Evolutionary conservation across 805 yeast genomes (phyloP), one percentile per base, ranked within the genome.

Genomic region (Tetrapisispora nanseiensis): DNA sequence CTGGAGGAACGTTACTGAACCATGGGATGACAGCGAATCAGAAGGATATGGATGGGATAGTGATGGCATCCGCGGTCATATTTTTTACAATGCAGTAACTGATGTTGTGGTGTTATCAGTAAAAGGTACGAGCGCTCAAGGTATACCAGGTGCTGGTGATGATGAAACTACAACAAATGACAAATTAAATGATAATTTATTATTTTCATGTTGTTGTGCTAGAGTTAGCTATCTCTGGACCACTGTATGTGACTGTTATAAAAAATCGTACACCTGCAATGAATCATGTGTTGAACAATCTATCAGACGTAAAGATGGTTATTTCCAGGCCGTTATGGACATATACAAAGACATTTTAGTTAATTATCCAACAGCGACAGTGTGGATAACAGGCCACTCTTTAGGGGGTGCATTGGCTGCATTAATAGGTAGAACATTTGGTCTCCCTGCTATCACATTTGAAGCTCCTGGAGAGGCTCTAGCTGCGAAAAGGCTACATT

Each of bases 181-280:
- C 59, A 86, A 85, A 60, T 62, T 72, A 23, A 92, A 90, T 59
- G 97, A 92, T 59, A 92, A 92, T 55, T 57, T 90, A 44, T 64
- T 92, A 28, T 92, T 92, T 59, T 84, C 94, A 10, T 92, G 98
- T 61, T 92, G 98, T 61, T 92, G 98, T 65, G 97, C 95, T 0
- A 72, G 97, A 30, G 82, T 90, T 1, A 76, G 92, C 30, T 87
- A 86, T 50, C 63, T 86, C 62, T 92, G 97, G 98, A 77, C 82
- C 7, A 83, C 97, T 0, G 97, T 87, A 1, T 92, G 98, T 64
- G 96, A 87, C 61, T 92, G 98, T 59, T 90, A 82, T 56, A 75
- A 78, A 47, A 76, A 75, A 40, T 75, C 94, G 0, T 86, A 85
- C 61, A 84, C 90, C 0, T 92, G 98, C 63, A 81, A 87, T 61